Conservation (phyloP, 176 grass and related monocot species). For the Urochloa ruziziensis region DNA sequence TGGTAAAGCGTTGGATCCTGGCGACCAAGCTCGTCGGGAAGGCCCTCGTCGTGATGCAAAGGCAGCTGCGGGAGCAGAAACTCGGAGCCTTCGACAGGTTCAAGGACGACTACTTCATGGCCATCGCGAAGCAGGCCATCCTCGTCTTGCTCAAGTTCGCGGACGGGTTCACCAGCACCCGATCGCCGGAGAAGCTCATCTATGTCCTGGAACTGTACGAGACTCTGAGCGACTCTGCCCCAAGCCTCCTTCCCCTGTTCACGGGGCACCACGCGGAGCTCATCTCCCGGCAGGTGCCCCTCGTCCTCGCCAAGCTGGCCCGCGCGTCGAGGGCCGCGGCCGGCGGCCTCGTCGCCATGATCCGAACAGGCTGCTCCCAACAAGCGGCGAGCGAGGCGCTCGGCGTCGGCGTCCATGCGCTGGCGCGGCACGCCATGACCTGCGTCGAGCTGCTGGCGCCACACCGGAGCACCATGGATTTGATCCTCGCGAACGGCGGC, state of each 20-base stretch:
- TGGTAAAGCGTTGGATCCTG: slow-evolving; percentile 36
- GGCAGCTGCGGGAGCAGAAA: slow-evolving; percentile 10
- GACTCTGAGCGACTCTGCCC: background rate
- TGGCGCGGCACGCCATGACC: slow-evolving; percentile 19
- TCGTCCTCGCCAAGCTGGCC: slow-evolving; percentile 21
- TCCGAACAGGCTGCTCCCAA: background rate
- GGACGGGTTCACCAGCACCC: background rate
- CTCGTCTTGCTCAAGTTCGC: slow-evolving; percentile 25
- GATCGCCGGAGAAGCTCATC: slow-evolving; percentile 25
- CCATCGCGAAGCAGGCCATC: slow-evolving; percentile 13
- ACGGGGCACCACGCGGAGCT: background rate
- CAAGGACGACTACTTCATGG: slow-evolving; percentile 25
- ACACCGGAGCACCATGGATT: background rate
- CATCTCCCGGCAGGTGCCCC: background rate
- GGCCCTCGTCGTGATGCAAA: slow-evolving; percentile 21
- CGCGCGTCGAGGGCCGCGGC: background rate
- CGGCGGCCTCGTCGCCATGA: background rate
- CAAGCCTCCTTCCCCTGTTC: background rate
- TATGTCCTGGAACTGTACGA: slow-evolving; percentile 17
- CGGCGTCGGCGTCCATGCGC: slow-evolving; percentile 12
- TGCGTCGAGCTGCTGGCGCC: slow-evolving; percentile 1
- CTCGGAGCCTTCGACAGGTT: slow-evolving; percentile 32
- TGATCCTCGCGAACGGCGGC: background rate
- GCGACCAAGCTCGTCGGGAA: slow-evolving; percentile 19
- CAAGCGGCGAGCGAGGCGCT: too few relatives aligned